A percentile compares a stretch with the other conserved stretches of the same genome.
phyloP scores from a whole-genome alignment of 2,329 filamentous ascomycete genomes.

The Cyphellophora attinorum region DNA sequence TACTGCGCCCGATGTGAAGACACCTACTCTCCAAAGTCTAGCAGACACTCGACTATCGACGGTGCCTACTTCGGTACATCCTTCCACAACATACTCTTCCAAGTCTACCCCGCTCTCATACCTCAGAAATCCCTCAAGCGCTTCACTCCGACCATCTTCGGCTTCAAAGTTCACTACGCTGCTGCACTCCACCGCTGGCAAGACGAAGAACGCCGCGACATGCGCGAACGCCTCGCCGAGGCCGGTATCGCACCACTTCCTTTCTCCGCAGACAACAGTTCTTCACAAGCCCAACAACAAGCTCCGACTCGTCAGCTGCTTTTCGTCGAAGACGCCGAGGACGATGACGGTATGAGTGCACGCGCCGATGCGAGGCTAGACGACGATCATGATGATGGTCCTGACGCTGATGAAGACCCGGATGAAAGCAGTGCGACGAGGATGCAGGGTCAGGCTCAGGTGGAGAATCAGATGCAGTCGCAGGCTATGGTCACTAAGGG shows the following conservation, averaged over 20 bases:
- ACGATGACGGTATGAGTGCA: conserved; percentile 13
- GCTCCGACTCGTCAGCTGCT: too few species aligned
- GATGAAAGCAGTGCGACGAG: conserved; percentile 9
- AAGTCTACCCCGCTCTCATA: conserved; percentile 86
- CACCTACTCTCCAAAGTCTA: conserved; percentile 97
- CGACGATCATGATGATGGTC: conserved; percentile 6
- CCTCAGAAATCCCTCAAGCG: conserved; percentile 76
- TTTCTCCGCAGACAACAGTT: conserved; percentile 47
- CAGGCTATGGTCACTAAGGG: too few species aligned
- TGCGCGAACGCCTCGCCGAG: conserved; percentile 67
- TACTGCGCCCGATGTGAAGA: conserved; percentile 98
- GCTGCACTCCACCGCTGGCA: conserved; percentile 90
- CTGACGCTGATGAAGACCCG: conserved; percentile 5
- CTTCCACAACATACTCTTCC: conserved; percentile 98
- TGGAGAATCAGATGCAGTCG: too few species aligned
- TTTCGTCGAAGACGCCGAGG: conserved; percentile 17
- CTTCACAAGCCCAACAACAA: background rate
- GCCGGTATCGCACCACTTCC: conserved; percentile 45
- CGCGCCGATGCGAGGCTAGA: conserved; percentile 5
- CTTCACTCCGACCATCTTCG: conserved; percentile 85
- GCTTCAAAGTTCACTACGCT: conserved; percentile 87
- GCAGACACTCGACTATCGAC: conserved; percentile 87
- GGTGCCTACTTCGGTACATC: conserved; percentile 97
- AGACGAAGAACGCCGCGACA: conserved; percentile 66
- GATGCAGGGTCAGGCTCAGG: too few species aligned